These are phyloP conservation scores for Carex arenaria DNA, from an alignment of 202 grass and related monocot species.

Conservation along the genomic window DNA sequence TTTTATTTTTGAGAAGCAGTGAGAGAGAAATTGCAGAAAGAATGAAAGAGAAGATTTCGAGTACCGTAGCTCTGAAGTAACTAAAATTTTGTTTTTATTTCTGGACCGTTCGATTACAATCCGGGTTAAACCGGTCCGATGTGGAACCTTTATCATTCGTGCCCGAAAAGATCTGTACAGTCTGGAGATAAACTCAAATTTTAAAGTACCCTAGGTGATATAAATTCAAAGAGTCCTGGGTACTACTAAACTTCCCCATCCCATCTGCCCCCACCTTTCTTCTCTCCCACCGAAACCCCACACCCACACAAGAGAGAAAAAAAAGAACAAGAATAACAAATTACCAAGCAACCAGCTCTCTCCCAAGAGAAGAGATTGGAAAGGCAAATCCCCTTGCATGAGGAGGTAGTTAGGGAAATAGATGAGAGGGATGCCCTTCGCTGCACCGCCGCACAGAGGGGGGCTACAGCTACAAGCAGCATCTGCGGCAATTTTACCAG, in stretches of 20 bases:
- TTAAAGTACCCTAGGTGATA: too few species aligned
- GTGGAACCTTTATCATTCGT: too few species aligned
- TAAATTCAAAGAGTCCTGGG: not conserved
- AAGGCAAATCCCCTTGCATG: slow-evolving; percentile 27
- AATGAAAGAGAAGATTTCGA: not conserved
- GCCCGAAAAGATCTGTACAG: too few species aligned
- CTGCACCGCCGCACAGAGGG: slow-evolving; percentile 35
- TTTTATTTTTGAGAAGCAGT: too few species aligned
- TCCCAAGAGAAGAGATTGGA: not conserved
- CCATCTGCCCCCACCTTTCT: slow-evolving; percentile 8
- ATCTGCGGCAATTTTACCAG: not conserved
- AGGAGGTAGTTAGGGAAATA: slow-evolving; percentile 31
- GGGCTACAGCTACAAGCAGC: slow-evolving; percentile 34
- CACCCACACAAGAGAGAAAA: not conserved
- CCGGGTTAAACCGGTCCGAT: too few species aligned
- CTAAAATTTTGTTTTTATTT: too few species aligned
- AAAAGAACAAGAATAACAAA: not conserved
- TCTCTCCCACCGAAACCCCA: not conserved
- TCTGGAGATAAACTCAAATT: too few species aligned
- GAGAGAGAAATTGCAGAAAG: slow-evolving; percentile 45
- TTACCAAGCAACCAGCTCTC: not conserved
- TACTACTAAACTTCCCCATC: slow-evolving; percentile 37
- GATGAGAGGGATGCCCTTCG: slow-evolving; percentile 77
- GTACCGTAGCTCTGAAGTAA: too few species aligned
- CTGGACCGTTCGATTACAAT: too few species aligned